Evolutionary conservation across 495 filamentous ascomycete species (phyloP).

Genomic region (Penicilliopsis zonata): DNA sequence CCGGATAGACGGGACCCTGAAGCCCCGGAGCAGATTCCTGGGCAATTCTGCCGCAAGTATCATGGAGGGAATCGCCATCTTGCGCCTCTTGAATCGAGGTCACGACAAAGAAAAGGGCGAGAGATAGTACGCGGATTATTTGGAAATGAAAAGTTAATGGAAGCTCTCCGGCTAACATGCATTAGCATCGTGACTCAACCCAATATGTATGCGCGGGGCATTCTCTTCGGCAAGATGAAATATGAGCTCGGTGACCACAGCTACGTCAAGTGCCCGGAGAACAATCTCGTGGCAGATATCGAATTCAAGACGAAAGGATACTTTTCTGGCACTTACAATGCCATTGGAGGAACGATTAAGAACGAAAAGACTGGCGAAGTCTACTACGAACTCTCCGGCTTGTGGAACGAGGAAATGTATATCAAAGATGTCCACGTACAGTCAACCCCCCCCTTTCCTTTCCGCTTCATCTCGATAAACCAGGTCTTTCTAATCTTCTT

Average conservation of each 20-base stretch:
- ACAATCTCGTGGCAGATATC: conserved; percentile 76
- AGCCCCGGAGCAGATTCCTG: conserved; percentile 91
- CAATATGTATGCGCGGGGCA: conserved; percentile 98
- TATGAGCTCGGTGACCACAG: conserved; percentile 98
- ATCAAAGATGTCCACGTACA: conserved; percentile 72
- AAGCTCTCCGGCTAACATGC: conserved; percentile 4
- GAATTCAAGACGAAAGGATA: conserved; percentile 99
- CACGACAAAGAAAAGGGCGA: conserved; percentile 52
- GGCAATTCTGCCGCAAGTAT: conserved; percentile 96
- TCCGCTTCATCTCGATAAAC: background rate
- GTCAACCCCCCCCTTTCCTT: conserved; percentile 1
- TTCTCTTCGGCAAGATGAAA: conserved; percentile 98
- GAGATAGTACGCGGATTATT: conserved; percentile 60
- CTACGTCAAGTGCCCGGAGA: conserved; percentile 83
- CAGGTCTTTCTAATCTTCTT: conserved; percentile 3
- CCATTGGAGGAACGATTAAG: conserved; percentile 85
- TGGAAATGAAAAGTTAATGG: background rate
- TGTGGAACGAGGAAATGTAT: conserved; percentile 92
- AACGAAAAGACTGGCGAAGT: conserved; percentile 76
- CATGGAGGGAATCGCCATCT: conserved; percentile 91
- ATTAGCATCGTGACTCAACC: conserved; percentile 80
- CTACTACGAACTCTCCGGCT: conserved; percentile 79
- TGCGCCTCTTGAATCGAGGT: conserved; percentile 71
- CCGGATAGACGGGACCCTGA: conserved; percentile 88
- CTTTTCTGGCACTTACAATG: conserved; percentile 92